Evolutionary conservation across 306 rosid genomes (phyloP).

Genomic region (Lathyrus aphaca): DNA sequence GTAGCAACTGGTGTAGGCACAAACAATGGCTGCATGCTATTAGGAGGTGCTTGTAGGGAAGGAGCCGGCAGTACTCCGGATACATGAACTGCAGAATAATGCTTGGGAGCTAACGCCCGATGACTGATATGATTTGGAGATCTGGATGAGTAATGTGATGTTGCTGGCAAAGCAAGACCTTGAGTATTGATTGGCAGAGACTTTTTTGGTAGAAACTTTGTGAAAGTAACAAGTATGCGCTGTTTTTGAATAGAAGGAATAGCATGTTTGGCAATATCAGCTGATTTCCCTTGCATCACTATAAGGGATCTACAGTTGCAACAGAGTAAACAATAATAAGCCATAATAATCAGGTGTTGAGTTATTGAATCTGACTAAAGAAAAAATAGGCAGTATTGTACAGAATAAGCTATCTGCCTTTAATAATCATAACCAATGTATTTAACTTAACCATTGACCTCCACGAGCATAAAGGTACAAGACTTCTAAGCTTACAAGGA

Average conservation of each 20-base stretch:
- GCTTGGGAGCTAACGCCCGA: conserved; percentile 61
- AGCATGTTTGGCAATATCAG: conserved; percentile 77
- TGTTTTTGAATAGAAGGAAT: conserved; percentile 79
- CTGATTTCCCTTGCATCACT: conserved; percentile 73
- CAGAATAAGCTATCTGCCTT: neutral
- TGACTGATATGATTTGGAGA: conserved; percentile 71
- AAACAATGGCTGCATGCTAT: conserved; percentile 74
- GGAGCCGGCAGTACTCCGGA: conserved; percentile 81
- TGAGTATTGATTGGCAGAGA: conserved; percentile 58
- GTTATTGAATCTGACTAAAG: neutral
- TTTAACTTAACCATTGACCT: neutral
- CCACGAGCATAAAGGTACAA: neutral
- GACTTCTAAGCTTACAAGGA: neutral
- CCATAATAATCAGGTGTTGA: neutral
- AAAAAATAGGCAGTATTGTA: neutral
- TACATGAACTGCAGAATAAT: conserved; percentile 55
- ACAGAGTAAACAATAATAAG: conserved; percentile 21
- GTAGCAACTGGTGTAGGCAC: conserved; percentile 61
- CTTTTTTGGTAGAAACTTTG: conserved; percentile 71
- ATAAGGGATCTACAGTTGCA: conserved; percentile 63
- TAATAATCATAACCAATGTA: neutral
- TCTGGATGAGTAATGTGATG: conserved; percentile 74
- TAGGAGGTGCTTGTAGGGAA: conserved; percentile 61
- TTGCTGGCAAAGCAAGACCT: conserved; percentile 49
- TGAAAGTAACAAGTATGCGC: conserved; percentile 75